phyloP scores from a whole-genome alignment of 768 basidiomycete genomes.

The Amanita inopinata region DNA sequence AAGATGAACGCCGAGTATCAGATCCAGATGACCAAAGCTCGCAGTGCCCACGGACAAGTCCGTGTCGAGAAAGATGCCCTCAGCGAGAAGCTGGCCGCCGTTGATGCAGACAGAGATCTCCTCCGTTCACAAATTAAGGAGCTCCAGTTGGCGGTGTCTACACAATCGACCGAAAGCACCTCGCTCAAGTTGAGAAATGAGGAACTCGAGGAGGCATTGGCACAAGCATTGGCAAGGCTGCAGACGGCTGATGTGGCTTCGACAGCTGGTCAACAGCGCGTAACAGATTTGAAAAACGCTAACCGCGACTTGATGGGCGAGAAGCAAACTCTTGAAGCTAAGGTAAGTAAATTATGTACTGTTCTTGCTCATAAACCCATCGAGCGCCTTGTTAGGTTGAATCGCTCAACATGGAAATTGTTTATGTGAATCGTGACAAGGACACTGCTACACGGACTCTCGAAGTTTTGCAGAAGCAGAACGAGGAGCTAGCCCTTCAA shows the following conservation, averaged over 20 bases:
- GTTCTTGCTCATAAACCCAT: constrained; percentile 12
- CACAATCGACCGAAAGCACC: constrained; percentile 36
- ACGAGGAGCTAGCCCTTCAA: constrained; percentile 49
- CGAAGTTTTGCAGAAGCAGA: constrained; percentile 44
- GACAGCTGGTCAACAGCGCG: constrained; percentile 49
- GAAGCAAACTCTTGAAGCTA: constrained; percentile 44
- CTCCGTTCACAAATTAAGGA: constrained; percentile 48
- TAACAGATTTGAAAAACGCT: constrained; percentile 50
- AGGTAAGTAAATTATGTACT: constrained; percentile 33
- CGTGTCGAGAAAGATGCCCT: constrained; percentile 77
- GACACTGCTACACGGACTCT: constrained; percentile 45
- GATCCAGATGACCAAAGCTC: constrained; percentile 65
- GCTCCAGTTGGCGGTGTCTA: constrained; percentile 31
- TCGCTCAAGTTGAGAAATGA: constrained; percentile 40
- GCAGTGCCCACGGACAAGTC: constrained; percentile 66
- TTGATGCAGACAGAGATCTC: constrained; percentile 58
- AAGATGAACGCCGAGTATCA: constrained; percentile 61
- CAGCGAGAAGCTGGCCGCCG: constrained; percentile 45
- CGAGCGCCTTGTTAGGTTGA: constrained; percentile 35
- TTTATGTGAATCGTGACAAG: constrained; percentile 52
- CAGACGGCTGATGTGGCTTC: constrained; percentile 64
- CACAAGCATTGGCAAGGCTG: constrained; percentile 60
- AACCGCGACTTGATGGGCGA: constrained; percentile 47
- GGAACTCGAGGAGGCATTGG: constrained; percentile 66
- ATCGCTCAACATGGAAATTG: constrained; percentile 47